Percentiles rank a stretch among this genome's conserved stretches.
Conservation (phyloP, 2,329 filamentous ascomycete genomes). For the Huntiella decipiens region DNA sequence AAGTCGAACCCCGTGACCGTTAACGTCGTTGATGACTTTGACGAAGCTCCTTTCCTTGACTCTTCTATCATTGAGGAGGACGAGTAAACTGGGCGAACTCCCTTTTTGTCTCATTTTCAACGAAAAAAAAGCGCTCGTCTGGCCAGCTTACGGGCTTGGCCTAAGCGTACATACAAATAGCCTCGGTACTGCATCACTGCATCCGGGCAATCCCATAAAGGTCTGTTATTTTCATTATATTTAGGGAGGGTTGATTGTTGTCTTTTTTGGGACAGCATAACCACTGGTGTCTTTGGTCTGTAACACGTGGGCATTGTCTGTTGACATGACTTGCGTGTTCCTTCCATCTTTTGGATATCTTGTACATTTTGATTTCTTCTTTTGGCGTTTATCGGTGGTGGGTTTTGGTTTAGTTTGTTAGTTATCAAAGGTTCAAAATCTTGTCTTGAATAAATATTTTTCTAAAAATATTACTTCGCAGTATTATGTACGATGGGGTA, state of each 20-base stretch:
- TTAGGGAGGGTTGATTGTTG: neutral
- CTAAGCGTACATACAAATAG: too few species aligned
- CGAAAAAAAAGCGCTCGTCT: too few species aligned
- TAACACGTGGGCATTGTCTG: neutral
- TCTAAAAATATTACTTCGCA: too few species aligned
- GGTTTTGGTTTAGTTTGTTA: neutral
- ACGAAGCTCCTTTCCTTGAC: constrained; percentile 46
- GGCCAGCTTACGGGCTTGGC: too few species aligned
- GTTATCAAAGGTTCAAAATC: too few species aligned
- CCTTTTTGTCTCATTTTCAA: constrained; percentile 26
- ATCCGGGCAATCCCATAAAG: neutral
- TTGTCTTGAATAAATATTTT: too few species aligned
- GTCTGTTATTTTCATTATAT: constrained; percentile 1
- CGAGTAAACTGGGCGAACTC: constrained; percentile 64
- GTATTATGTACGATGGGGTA: too few species aligned
- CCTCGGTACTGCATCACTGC: too few species aligned
- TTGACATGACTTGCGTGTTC: neutral
- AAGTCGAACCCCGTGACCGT: constrained; percentile 4
- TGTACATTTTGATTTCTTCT: neutral
- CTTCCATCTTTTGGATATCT: neutral
- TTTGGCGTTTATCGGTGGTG: neutral
- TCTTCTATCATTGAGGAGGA: constrained; percentile 24
- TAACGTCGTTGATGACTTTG: constrained; percentile 35
- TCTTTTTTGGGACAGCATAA: too few species aligned
- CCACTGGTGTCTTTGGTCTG: too few species aligned